Evolutionary conservation across 2,329 filamentous ascomycete genomes (phyloP).

Genomic region (Hirsutella thompsonii): DNA sequence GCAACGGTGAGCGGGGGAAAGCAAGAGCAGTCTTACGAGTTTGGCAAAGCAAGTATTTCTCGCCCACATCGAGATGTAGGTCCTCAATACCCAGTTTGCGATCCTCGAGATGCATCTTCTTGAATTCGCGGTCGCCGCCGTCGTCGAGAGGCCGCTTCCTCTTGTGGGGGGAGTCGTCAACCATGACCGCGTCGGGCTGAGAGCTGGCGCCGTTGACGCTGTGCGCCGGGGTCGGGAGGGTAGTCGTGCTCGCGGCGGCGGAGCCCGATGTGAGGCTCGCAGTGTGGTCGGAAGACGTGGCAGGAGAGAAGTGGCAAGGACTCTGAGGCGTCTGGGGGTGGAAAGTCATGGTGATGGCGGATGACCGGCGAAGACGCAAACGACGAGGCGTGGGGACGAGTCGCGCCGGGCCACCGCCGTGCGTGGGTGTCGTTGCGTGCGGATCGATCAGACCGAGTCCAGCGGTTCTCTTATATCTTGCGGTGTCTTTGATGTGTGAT

Average conservation of each 20-base stretch:
- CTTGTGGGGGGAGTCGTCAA: slow-evolving; percentile 44
- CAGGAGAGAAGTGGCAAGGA: slow-evolving; percentile 48
- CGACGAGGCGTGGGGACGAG: slow-evolving; percentile 13
- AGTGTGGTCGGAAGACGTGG: slow-evolving; percentile 36
- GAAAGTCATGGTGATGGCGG: slow-evolving; percentile 43
- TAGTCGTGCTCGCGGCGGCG: slow-evolving; percentile 25
- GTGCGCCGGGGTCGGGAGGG: slow-evolving; percentile 49
- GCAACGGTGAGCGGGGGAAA: slow-evolving; percentile 8
- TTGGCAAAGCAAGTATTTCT: slow-evolving; percentile 55
- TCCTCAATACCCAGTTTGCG: slow-evolving; percentile 49
- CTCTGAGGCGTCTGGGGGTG: slow-evolving; percentile 57
- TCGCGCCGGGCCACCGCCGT: slow-evolving; percentile 19
- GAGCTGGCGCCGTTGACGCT: slow-evolving; percentile 45
- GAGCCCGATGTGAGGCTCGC: slow-evolving; percentile 39
- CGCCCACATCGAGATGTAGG: slow-evolving; percentile 52
- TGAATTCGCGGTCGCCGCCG: slow-evolving; percentile 42
- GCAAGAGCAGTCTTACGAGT: slow-evolving; percentile 49
- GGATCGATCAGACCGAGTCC: no score
- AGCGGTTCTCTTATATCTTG: no score
- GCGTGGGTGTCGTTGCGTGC: no score
- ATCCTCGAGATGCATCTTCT: slow-evolving; percentile 51
- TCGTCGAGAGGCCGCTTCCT: slow-evolving; percentile 49
- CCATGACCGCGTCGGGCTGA: slow-evolving; percentile 30
- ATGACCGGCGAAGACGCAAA: not conserved
- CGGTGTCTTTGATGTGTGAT: no score